Evolutionary conservation across 2,329 filamentous ascomycete genomes (phyloP), one percentile per base, ranked within the genome.

Genomic region (Aspergillus awamori): DNA sequence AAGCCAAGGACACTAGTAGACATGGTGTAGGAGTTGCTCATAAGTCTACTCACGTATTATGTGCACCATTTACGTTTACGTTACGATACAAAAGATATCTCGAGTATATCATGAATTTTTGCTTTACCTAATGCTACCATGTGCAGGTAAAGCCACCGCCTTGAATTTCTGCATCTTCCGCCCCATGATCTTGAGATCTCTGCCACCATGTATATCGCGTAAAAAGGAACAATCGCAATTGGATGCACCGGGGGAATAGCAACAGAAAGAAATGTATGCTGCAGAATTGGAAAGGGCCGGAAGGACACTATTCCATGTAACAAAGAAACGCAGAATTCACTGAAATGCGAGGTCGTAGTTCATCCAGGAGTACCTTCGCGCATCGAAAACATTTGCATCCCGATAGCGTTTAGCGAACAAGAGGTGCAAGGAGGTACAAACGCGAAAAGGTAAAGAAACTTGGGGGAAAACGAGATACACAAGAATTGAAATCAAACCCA

Each of bases 181-280:
- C 57, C 56, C 53, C 56, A 56, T 64, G 49, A 53, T 57, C 51
- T 43, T 54, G 54, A 48, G 22, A 43, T 61, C 51, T 57, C 55
- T 52, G 60, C 43, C 53, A 45, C 53, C 56, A 53, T 63, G 57
- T 61, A 60, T 63, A 58, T 58, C 54, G 51, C 59, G 61, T 58
- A 49, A 53, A 60, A 57, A 33, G 20, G 30, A 53, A 43, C 30
- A 54, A 47, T 33, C 33, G 45, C n/a, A 52, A 58, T 39, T 53
- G 28, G 38, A 57, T 51, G 15, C 43, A 58, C 36, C 38, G 28
- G n/a, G 24, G n/a, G 33, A 33, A 47, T 39, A 59, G 22, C 2
- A 47, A 45, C 36, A 45, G 53, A 59, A 58, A 38, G 39, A 43
- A 15, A 17, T 51, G 17, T 17, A 61, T 53, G 22, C 38, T 61